These are phyloP conservation scores for Golovinomyces cichoracearum DNA, from an alignment of 2,329 filamentous ascomycete genomes.

Conservation along the genomic window DNA sequence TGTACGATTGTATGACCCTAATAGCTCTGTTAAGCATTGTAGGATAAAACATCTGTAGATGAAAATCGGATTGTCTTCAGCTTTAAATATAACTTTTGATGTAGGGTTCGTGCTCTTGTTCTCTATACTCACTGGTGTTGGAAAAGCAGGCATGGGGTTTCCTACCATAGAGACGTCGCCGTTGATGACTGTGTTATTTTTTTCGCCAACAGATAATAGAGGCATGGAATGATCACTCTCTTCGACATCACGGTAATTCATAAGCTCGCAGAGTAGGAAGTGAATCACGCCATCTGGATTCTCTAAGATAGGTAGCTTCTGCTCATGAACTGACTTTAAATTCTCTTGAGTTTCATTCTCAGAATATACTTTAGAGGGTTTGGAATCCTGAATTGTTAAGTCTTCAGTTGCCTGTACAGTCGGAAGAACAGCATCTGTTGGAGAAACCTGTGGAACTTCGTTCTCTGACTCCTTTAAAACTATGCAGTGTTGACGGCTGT, in stretches of 20 bases:
- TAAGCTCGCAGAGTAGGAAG: constrained; percentile 72
- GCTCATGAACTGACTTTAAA: constrained; percentile 36
- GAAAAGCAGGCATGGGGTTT: constrained; percentile 10
- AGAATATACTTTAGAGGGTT: constrained; percentile 30
- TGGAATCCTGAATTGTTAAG: constrained; percentile 22
- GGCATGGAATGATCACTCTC: constrained; percentile 39
- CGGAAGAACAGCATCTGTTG: constrained; percentile 13
- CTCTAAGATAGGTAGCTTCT: constrained; percentile 64
- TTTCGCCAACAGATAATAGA: constrained; percentile 4
- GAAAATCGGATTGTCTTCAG: constrained; percentile 84
- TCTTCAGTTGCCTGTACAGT: constrained; percentile 16
- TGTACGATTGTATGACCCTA: constrained; percentile 74
- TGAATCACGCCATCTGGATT: constrained; percentile 88
- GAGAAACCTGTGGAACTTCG: constrained; percentile 4
- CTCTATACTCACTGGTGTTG: constrained; percentile 13
- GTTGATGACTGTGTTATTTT: constrained; percentile 4
- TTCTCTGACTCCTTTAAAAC: constrained; percentile 11
- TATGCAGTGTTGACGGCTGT: constrained; percentile 21
- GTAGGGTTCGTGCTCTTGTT: constrained; percentile 25
- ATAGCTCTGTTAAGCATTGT: constrained; percentile 68
- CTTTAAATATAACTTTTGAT: constrained; percentile 55
- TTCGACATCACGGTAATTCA: constrained; percentile 78
- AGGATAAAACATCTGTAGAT: constrained; percentile 89
- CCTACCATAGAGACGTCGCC: constrained; percentile 11
- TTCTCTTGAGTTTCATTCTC: constrained; percentile 37